Evolutionary conservation across 2,329 filamentous ascomycete genomes (phyloP).

Genomic region (Fusarium pininemorale): DNA sequence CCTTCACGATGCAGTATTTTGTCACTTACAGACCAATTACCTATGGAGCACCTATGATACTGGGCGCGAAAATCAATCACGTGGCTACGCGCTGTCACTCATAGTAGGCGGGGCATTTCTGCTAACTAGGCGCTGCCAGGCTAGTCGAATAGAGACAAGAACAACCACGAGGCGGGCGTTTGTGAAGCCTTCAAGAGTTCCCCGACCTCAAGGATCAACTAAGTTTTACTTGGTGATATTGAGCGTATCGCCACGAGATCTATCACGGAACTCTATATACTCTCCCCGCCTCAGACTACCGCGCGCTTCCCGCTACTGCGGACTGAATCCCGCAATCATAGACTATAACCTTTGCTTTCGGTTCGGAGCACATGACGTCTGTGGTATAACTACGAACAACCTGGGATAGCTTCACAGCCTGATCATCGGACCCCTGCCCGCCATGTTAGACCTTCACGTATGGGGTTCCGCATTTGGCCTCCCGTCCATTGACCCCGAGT

Average conservation of each 20-base stretch:
- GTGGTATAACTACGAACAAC: conserved; percentile 1
- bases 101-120: not conserved
- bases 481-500: conserved; percentile 91
- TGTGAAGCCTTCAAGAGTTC: conserved; percentile 19
- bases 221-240: conserved; percentile 1
- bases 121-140: not conserved
- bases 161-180: conserved; percentile 29
- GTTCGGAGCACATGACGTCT: conserved; percentile 15
- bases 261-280: conserved; percentile 1
- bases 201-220: conserved; percentile 1
- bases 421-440: conserved; percentile 5
- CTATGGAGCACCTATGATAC: not conserved
- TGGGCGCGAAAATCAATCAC: conserved; percentile 28
- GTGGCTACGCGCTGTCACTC: conserved; percentile 41
- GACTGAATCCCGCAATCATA: not conserved
- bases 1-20: not conserved
- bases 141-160: conserved; percentile 2
- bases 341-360: not conserved
- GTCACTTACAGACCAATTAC: not conserved
- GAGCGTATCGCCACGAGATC: conserved; percentile 18
- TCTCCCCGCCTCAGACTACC: conserved; percentile 4
- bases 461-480: conserved; percentile 91
- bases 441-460: conserved; percentile 75
- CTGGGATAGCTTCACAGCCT: conserved; percentile 19
- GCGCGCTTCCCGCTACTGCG: conserved; percentile 11